Base-by-base conservation (phyloP, 768 basidiomycete genomes). In the Tephrocybe rancida region DNA sequence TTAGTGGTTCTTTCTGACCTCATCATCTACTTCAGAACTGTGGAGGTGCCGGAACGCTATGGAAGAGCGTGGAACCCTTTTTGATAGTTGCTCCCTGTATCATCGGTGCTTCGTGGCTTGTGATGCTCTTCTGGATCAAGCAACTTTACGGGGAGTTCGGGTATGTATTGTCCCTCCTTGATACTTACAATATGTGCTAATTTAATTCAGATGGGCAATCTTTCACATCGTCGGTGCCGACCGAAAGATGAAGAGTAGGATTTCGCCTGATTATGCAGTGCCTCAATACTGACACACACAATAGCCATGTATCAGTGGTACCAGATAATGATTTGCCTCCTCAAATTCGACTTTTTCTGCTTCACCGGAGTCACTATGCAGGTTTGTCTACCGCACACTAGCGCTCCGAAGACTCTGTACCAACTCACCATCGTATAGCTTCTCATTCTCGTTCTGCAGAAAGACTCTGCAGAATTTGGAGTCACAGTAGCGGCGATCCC, bases 291-390 rank as follows among this genome's bases (percentile, higher is more conserved):
- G 26, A 54, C 56, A 27, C 41, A 51, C 32, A 57, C 30, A 60
- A 48, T 57, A 93, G 91, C 81, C 27, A 94, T 94, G 92, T 93
- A 91, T 67, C 88, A 88, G 61, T 91, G 76, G 70, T 94, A 94
- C 64, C 88, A 94, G 71, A 83, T 94, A 61, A 82, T 92, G 78
- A 84, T 94, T 42, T 92, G 90, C 64, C 78, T 94, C 48, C 81
- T 94, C 61, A 94, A 92, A 67, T 92, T 94, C 67, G 91, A 94
- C 68, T 94, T 92, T 69, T 94, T 94, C 74, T 84, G 82, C 67
- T 93, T 94, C 65, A 78, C 81, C 19, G 92, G 87, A n/a, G 86
- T 93, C 22, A 92, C 91, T 2, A 92, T 92, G 81, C 92, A 94
- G 83, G 91, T 83, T n/a, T n/a, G n/a, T n/a, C n/a, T n/a, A n/a